Percentiles rank a stretch among this genome's conserved stretches.
phyloP scores from a whole-genome alignment of 2,329 filamentous ascomycete species.

The Capronia epimyces region DNA sequence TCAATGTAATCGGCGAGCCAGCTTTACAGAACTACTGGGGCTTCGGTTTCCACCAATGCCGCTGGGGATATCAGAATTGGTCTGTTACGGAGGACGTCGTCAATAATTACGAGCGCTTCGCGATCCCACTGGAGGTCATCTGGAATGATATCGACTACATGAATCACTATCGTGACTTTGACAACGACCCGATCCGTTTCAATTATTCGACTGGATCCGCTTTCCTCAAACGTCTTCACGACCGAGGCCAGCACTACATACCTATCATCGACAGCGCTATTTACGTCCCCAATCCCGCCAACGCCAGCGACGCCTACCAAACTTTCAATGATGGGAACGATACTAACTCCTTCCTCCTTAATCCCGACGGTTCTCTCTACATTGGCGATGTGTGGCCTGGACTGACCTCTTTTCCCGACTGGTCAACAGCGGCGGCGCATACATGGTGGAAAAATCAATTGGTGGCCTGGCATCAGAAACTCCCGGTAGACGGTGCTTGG shows the following conservation, averaged over 20 bases:
- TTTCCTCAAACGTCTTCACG: constrained; percentile 51
- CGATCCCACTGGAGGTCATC: constrained; percentile 53
- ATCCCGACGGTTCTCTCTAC: constrained; percentile 51
- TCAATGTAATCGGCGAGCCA: constrained; percentile 64
- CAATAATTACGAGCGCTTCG: constrained; percentile 49
- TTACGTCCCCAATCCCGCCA: constrained; percentile 67
- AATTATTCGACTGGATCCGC: constrained; percentile 45
- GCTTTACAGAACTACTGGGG: constrained; percentile 77
- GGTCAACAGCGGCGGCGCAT: constrained; percentile 54
- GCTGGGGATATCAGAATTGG: constrained; percentile 77
- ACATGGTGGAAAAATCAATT: constrained; percentile 57
- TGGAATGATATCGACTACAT: constrained; percentile 50
- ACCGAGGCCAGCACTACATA: constrained; percentile 53
- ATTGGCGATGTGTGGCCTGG: constrained; percentile 54
- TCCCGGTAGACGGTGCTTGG: constrained; percentile 53
- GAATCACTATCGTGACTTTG: constrained; percentile 57
- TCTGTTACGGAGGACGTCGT: constrained; percentile 52
- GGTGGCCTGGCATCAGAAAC: constrained; percentile 47
- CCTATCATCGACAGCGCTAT: constrained; percentile 61
- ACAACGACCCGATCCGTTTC: constrained; percentile 51
- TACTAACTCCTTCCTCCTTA: constrained; percentile 47
- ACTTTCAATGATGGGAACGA: constrained; percentile 49
- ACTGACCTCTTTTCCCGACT: constrained; percentile 57
- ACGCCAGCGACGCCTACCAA: constrained; percentile 58
- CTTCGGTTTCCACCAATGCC: constrained; percentile 76